Evolutionary conservation across 768 basidiomycete genomes (phyloP), one percentile per base, ranked within the genome.

Genomic region (Lyophyllum decastes): DNA sequence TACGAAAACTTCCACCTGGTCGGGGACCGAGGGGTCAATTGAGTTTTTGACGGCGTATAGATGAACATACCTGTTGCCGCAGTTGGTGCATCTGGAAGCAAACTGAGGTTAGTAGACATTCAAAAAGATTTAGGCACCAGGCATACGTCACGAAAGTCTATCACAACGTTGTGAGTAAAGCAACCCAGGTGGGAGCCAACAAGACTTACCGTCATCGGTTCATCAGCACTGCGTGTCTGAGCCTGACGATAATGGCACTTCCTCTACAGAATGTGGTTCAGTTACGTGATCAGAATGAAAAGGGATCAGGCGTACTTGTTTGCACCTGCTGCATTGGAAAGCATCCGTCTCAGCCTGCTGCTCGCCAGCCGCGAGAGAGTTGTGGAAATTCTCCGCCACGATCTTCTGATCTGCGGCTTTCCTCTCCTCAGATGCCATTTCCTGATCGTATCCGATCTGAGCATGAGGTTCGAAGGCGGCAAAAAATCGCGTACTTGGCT

Each of bases 201-300:
- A 45, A 22, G 19, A 81, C 88, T 68, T 70, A 92, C 90, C 2
- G 96, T 98, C 95, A 98, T 98, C 22, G 96, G 95, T 75, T 98
- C 97, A 76, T 98, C 97, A 8, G 97, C 96, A 68, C 92, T 94
- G 54, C 97, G 84, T 8, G 97, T 99, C 71, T 99, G 97, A 65
- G 94, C 93, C 77, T 98, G 95, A 63, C 93, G 89, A 66, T 97
- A 98, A 45, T 89, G 84, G 66, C 93, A 92, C 76, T 94, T 93
- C 66, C 90, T 78, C 88, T 90, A 59, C 25, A 19, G 19, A 63
- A 38, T 44, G 21, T 38, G 2, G 44, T 59, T n/a, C 58, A 12
- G 54, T 12, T 17, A 34, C 35, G 26, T n/a, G 9, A 14, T 16
- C 4, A n/a, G 33, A 14, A 9, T 41, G 54, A 27, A 14, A 27